A percentile compares a stretch with the other conserved stretches of the same genome.
These are phyloP conservation scores for Wickerhamomyces hampshirensis DNA, from an alignment of 805 yeast species.

Conservation along the genomic window DNA sequence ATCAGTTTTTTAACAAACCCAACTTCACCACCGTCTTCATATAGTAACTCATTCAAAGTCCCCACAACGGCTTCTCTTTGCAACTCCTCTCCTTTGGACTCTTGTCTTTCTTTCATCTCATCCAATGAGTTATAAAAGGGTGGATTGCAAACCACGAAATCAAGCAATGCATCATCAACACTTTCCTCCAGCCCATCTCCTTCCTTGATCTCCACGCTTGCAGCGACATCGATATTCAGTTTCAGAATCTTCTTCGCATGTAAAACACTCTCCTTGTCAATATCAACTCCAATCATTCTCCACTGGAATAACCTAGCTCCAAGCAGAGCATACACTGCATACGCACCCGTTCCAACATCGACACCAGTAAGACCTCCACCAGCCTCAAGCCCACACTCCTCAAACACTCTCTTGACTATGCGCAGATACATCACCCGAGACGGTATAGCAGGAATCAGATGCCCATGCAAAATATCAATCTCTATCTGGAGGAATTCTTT, in stretches of 20 bases:
- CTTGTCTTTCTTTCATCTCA: conserved; percentile 27
- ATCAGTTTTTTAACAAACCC: conserved; percentile 34
- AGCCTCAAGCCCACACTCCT: conserved; percentile 6
- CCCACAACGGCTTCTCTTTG: conserved; percentile 28
- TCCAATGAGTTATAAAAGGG: conserved; percentile 40
- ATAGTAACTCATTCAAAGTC: conserved; percentile 32
- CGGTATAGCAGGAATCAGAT: conserved; percentile 19
- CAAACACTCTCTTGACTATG: conserved; percentile 6
- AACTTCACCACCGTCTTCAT: conserved; percentile 41
- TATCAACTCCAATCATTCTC: conserved; percentile 39
- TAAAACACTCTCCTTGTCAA: conserved; percentile 32
- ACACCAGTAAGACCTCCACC: conserved; percentile 22
- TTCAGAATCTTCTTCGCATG: conserved; percentile 26
- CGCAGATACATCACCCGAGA: conserved; percentile 12
- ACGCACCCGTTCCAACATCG: conserved; percentile 49
- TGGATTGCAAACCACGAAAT: conserved; percentile 46
- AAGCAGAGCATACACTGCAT: conserved; percentile 42
- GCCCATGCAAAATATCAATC: conserved; percentile 5
- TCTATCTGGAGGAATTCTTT: conserved; percentile 7
- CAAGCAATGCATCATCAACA: not conserved
- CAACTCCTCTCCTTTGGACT: conserved; percentile 20
- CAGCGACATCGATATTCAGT: conserved; percentile 22
- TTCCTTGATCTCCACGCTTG: conserved; percentile 7
- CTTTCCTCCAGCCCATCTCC: conserved; percentile 14
- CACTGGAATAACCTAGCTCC: conserved; percentile 24